Evolutionary conservation across 2,329 filamentous ascomycete genomes (phyloP), one percentile per base, ranked within the genome.

Genomic region (Botrytis porri): DNA sequence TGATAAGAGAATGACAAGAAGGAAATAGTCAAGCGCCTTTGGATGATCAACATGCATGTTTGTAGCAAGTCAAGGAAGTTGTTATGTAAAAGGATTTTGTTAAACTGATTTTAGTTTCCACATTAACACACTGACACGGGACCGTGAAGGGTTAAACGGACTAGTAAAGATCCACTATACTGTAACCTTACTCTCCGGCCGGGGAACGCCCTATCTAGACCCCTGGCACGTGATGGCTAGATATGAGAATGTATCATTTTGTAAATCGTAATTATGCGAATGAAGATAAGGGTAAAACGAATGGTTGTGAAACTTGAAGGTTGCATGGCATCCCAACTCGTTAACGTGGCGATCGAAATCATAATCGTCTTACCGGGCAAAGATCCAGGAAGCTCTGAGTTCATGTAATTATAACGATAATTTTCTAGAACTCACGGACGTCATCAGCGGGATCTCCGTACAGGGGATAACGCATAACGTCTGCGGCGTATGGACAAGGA

Each of bases 1-100:
- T 66, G 70, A 71, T 71, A 71, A 71, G 70, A 65, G 39, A 8
- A 66, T 71, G 61, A 65, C 70, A 71, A 14, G 65, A 66, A 41
- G 29, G 22, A 66, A 71, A 66, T 45, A 59, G 61, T 57, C 69
- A 66, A 51, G 43, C 48, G 65, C n/a, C n/a, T 9, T 57, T n/a
- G 8, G 54, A 41, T 41, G 35, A 57, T 57, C 48, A 32, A 39
- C 48, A 54, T 67, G 25, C 25, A 57, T 51, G 25, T 41, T 57
- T 57, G 35, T 41, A 16, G 14, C 35, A 67, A 67, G 16, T 51
- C 18, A 51, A 41, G 32, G 29, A 64, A 71, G 51, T 18, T 39
- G 32, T 64, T 65, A 71, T 64, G 69, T 71, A 71, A 71, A 71
- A 65, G 9, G 37, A 70, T 51, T 70, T 22, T 37, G 32, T 63